phyloP scores from a whole-genome alignment of 192 early-diverging fungal species.

The Coemansia sp. region DNA sequence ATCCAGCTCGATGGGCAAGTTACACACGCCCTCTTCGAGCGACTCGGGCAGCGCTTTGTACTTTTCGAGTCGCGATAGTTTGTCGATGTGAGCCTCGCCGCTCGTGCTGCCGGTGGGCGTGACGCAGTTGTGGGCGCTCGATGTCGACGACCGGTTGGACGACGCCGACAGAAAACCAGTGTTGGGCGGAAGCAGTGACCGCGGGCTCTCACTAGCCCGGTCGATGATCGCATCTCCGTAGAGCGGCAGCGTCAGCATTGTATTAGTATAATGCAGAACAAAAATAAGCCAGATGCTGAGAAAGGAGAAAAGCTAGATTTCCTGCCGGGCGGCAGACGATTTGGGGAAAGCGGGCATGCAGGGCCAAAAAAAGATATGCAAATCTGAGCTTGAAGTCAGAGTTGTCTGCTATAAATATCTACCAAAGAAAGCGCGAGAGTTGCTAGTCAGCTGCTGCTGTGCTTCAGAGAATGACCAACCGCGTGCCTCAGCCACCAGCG shows the following conservation, averaged over 20 bases:
- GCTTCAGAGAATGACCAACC: constrained; percentile 31
- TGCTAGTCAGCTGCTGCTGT: constrained; percentile 14
- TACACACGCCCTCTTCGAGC: constrained; percentile 43
- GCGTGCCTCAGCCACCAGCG: constrained; percentile 34
- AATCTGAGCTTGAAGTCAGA: neutral
- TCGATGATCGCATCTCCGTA: constrained; percentile 3
- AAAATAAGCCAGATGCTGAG: neutral
- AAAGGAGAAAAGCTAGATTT: neutral
- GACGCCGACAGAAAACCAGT: constrained; percentile 1
- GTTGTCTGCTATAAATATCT: constrained; percentile 1
- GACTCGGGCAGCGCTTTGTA: constrained; percentile 46
- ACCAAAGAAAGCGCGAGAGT: constrained; percentile 33
- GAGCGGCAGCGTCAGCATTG: constrained; percentile 29
- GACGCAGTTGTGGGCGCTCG: constrained; percentile 18
- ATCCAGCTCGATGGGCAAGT: constrained; percentile 46
- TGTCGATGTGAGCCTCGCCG: constrained; percentile 36
- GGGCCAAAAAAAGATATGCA: constrained; percentile 8
- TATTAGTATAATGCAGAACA: neutral
- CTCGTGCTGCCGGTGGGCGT: constrained; percentile 5
- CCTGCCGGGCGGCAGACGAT: neutral
- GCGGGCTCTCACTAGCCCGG: neutral
- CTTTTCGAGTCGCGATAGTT: constrained; percentile 51
- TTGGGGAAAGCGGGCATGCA: constrained; percentile 5
- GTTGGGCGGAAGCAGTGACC: neutral
- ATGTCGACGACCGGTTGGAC: constrained; percentile 38